Conservation (phyloP, 768 basidiomycete species). For the Naematelia encephala region DNA sequence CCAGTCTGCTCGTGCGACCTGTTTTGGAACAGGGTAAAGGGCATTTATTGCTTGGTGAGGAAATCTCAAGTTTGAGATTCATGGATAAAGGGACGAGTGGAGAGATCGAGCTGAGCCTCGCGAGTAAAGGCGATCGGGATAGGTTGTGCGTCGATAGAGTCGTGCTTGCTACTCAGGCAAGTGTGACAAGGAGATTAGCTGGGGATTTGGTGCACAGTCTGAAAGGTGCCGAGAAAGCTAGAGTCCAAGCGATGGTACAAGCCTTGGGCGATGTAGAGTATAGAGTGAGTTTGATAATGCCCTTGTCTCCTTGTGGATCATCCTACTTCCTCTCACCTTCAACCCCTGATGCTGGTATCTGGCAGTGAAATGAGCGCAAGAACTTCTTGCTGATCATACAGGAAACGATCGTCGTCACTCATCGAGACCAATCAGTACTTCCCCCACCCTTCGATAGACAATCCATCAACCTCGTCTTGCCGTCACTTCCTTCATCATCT, state of each 20-base stretch:
- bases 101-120: background rate
- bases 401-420: constrained; percentile 64
- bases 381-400: constrained; percentile 16
- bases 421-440: constrained; percentile 62
- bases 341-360: no score
- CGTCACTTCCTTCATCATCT: constrained; percentile 12
- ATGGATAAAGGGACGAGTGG: constrained; percentile 7
- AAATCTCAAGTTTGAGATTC: constrained; percentile 19
- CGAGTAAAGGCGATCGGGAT: background rate
- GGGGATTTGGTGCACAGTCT: constrained; percentile 9
- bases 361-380: no score
- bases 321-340: no score
- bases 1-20: constrained; percentile 13
- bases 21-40: constrained; percentile 23
- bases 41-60: constrained; percentile 24
- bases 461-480: constrained; percentile 63
- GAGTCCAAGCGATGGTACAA: constrained; percentile 20
- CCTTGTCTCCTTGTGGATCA: no score
- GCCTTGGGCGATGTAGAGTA: constrained; percentile 56
- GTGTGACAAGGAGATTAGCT: constrained; percentile 55
- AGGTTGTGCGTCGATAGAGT: constrained; percentile 59
- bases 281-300: constrained; percentile 29
- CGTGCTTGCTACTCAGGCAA: constrained; percentile 71
- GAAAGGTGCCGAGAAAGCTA: constrained; percentile 6
- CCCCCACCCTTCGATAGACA: constrained; percentile 59